Conservation (phyloP, 2,329 filamentous ascomycete species). For the Fusarium albidum region DNA sequence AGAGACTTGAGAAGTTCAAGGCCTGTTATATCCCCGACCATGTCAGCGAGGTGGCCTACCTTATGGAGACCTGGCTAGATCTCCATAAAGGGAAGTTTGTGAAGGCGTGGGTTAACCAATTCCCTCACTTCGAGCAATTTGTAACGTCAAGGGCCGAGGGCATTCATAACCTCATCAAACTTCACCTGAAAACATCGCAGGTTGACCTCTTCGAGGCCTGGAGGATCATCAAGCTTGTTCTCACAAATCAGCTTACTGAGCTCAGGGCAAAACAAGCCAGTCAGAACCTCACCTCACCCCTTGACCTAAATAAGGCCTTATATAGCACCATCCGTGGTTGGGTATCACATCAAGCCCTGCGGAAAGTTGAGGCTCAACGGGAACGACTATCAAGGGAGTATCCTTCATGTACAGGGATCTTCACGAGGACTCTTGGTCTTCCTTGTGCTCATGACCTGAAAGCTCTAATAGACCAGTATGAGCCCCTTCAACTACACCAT, state of each 20-base stretch:
- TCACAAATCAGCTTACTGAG: not conserved
- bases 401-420: conserved; percentile 22
- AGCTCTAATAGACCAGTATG: conserved; percentile 8
- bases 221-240: not conserved
- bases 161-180: conserved; percentile 4
- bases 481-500: conserved; percentile 17
- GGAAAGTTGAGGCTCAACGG: conserved; percentile 2
- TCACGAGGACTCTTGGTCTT: conserved; percentile 8
- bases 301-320: not conserved
- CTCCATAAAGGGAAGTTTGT: conserved; percentile 35
- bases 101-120: conserved; percentile 31
- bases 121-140: conserved; percentile 32
- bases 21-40: conserved; percentile 22
- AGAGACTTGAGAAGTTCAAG: conserved; percentile 25
- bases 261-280: not conserved
- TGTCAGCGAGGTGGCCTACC: conserved; percentile 30
- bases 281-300: not conserved
- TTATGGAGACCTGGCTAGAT: conserved; percentile 30
- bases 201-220: conserved; percentile 3
- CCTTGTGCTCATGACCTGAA: not conserved
- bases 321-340: conserved; percentile 4
- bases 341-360: not conserved
- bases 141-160: not conserved
- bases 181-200: not conserved
- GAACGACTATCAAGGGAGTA: not conserved